Conservation (phyloP, 345 rosid genomes). For the Populus tremula region DNA sequence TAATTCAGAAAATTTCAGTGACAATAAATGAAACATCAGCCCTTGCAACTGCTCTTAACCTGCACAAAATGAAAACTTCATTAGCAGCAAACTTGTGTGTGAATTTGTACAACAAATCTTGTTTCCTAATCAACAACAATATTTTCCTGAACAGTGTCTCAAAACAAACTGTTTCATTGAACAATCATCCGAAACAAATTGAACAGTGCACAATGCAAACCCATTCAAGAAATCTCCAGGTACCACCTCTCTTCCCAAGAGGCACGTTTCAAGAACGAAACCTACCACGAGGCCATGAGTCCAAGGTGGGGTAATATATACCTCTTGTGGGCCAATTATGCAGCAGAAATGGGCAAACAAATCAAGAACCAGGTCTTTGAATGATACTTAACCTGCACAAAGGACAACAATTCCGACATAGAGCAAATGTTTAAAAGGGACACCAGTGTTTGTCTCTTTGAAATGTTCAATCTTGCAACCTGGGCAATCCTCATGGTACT, state of each 20-base stretch:
- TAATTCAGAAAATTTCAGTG: background rate
- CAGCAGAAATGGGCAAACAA: background rate
- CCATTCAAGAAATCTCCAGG: background rate
- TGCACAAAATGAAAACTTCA: conserved; percentile 12
- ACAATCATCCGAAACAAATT: background rate
- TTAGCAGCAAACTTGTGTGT: background rate
- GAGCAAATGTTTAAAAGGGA: conserved; percentile 25
- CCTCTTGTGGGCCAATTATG: background rate
- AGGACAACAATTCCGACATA: conserved; percentile 30
- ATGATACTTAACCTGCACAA: conserved; percentile 24
- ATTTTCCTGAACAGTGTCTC: background rate
- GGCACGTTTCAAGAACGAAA: background rate
- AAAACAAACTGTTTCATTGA: background rate
- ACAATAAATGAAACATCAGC: background rate
- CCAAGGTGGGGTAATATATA: background rate
- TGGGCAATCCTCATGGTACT: conserved; percentile 24
- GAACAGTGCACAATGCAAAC: background rate
- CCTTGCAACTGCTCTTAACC: conserved; percentile 4
- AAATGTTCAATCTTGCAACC: conserved; percentile 31
- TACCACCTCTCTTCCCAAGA: background rate
- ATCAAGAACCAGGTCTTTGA: background rate
- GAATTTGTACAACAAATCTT: background rate
- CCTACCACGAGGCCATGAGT: background rate
- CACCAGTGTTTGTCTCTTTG: conserved; percentile 20
- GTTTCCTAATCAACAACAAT: background rate